Evolutionary conservation across 371 early-diverging fungal genomes (phyloP).

Genomic region (Enterocytospora artemiae): DNA sequence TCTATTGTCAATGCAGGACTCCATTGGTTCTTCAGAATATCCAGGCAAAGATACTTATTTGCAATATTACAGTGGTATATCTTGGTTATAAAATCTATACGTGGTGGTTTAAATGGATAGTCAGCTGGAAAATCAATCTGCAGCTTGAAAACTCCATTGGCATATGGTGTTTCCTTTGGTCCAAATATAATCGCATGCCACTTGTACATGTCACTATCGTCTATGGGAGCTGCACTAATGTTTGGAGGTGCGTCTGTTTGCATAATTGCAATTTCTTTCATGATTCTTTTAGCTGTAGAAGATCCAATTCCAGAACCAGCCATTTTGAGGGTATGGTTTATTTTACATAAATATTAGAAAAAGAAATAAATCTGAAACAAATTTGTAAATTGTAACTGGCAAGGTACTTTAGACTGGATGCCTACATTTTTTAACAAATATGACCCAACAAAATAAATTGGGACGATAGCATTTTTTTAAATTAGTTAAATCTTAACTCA

Average conservation of each 20-base stretch:
- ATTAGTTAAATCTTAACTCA: background rate
- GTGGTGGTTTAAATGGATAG: constrained; percentile 96
- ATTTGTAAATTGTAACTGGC: background rate
- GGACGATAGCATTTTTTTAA: background rate
- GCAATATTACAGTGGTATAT: constrained; percentile 93
- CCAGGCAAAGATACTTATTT: constrained; percentile 85
- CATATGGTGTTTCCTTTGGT: constrained; percentile 72
- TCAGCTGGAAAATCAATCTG: constrained; percentile 73
- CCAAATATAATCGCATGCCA: constrained; percentile 66
- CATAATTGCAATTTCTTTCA: constrained; percentile 65
- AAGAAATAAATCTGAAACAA: background rate
- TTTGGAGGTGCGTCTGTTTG: constrained; percentile 63
- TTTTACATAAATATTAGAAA: background rate
- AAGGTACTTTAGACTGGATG: background rate
- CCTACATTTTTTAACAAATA: background rate
- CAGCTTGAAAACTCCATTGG: constrained; percentile 77
- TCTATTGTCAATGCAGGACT: constrained; percentile 90
- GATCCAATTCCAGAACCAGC: constrained; percentile 8
- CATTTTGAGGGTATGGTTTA: background rate
- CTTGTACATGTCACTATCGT: constrained; percentile 63
- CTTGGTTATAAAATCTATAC: constrained; percentile 75
- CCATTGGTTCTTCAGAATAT: constrained; percentile 97
- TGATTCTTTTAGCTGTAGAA: constrained; percentile 42
- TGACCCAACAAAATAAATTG: background rate
- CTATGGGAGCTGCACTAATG: constrained; percentile 63